Evolutionary conservation across 164 flowering plant species (phyloP), one percentile per base, ranked within the genome.

Genomic region (Nymphaea colorata): DNA sequence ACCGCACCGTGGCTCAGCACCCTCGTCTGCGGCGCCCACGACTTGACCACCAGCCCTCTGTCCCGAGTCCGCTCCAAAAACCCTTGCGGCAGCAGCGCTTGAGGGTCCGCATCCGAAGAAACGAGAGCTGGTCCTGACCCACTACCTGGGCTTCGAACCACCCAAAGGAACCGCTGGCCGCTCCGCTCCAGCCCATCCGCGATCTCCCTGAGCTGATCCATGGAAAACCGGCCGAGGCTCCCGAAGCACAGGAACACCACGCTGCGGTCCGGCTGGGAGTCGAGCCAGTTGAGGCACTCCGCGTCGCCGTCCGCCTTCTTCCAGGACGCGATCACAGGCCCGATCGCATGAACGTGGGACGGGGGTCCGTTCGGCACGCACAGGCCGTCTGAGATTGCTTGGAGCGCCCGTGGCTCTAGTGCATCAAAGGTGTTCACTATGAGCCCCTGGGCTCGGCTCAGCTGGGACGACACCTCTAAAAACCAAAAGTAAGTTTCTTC

Each of bases 11-110:
- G 83, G 43, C 42, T 71, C 77, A 83, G 66, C 51, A 81, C 79
- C 2, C 70, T 79, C 66, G 74, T 74, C 55, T 81, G 86, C 57
- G 84, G 83, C 4, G 76, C 84, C 82, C 86, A 82, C 43, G 76
- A 69, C 72, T 76, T 79, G 65, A 77, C 77, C 65, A 79, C 86
- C 11, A 76, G 63, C 2, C 86, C 84, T 65, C 67, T 64, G 10
- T 61, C 81, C 17, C 25, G 64, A 0, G 78, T 78, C 67, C 78
- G 64, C 0, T 66, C 78, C 74, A 81, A 64, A 70, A 81, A 83
- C 51, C 84, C 82, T 4, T 59, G 67, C 3, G 84, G 81, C 41
- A 83, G 67, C 7, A 82, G 43, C 2, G 47, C 42, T 6, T 67
- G 75, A 66, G 75, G 16, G 66, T 76, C 77, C 1, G 80, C 77